phyloP scores from a whole-genome alignment of 345 rosid species.

The Adansonia digitata region DNA sequence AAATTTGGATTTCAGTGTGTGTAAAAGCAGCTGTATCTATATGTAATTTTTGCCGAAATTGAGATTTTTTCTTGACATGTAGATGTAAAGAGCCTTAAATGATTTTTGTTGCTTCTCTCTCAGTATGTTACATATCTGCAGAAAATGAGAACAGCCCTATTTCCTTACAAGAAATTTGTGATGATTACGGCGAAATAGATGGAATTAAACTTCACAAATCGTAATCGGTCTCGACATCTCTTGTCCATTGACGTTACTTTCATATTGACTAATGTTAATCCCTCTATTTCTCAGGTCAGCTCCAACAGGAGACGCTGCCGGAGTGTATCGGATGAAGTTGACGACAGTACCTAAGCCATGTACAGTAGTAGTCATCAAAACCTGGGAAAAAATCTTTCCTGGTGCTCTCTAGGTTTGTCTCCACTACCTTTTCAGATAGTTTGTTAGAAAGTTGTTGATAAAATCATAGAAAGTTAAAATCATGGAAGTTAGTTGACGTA shows the following conservation, averaged over 20 bases:
- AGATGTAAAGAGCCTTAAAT: neutral
- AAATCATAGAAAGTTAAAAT: neutral
- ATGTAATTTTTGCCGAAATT: neutral
- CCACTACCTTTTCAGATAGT: neutral
- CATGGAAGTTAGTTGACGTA: neutral
- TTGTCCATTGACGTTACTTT: neutral
- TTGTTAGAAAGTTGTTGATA: neutral
- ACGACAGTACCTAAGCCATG: neutral
- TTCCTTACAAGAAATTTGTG: neutral
- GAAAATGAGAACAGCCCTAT: neutral
- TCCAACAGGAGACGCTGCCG: constrained; percentile 3
- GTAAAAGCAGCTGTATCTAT: neutral
- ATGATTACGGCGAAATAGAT: neutral
- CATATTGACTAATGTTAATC: neutral
- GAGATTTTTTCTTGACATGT: neutral
- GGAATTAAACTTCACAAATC: no score
- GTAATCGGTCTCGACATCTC: neutral
- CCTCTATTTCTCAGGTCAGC: neutral
- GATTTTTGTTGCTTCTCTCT: neutral
- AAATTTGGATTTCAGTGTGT: neutral
- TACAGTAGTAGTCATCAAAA: neutral
- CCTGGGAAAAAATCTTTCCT: neutral
- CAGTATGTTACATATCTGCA: neutral
- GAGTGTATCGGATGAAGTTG: neutral
- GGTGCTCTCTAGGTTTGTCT: neutral